Conservation (phyloP, 768 basidiomycete genomes). For the Phylloporus rhodoxanthus region DNA sequence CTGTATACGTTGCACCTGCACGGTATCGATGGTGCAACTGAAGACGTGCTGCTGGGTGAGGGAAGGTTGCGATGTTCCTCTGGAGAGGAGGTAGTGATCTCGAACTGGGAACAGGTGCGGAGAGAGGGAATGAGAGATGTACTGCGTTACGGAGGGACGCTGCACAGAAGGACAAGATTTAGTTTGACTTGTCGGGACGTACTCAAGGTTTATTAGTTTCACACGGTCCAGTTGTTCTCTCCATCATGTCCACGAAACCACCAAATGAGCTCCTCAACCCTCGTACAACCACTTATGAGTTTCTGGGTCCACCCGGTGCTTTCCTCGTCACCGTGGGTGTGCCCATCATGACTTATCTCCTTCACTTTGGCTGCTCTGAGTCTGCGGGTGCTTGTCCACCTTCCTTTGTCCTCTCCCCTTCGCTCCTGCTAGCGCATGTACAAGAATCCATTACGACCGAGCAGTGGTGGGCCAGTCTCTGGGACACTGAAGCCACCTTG, state of each 20-base stretch:
- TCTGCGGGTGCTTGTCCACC: constrained; percentile 65
- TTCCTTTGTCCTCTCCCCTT: constrained; percentile 33
- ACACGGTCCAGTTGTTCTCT: neutral
- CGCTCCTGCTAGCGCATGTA: constrained; percentile 33
- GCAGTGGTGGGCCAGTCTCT: constrained; percentile 69
- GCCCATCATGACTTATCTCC: constrained; percentile 63
- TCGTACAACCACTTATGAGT: constrained; percentile 69
- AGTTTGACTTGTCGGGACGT: constrained; percentile 88
- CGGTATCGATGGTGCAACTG: constrained; percentile 60
- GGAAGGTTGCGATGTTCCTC: constrained; percentile 21
- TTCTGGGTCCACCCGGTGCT: constrained; percentile 77
- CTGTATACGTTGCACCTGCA: constrained; percentile 75
- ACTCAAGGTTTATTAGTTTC: constrained; percentile 49
- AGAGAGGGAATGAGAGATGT: constrained; percentile 35
- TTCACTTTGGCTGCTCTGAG: constrained; percentile 78
- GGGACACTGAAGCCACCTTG: constrained; percentile 72
- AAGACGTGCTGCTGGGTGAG: constrained; percentile 40
- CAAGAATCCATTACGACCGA: constrained; percentile 41
- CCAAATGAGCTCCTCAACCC: constrained; percentile 52
- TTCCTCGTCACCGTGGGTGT: constrained; percentile 63
- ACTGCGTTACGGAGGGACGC: constrained; percentile 43
- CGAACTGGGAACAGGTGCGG: constrained; percentile 53
- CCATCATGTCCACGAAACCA: constrained; percentile 19
- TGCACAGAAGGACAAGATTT: constrained; percentile 57
- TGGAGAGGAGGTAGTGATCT: constrained; percentile 36